Conservation (phyloP, 2,329 filamentous ascomycete genomes). For the Endothia cerciana region DNA sequence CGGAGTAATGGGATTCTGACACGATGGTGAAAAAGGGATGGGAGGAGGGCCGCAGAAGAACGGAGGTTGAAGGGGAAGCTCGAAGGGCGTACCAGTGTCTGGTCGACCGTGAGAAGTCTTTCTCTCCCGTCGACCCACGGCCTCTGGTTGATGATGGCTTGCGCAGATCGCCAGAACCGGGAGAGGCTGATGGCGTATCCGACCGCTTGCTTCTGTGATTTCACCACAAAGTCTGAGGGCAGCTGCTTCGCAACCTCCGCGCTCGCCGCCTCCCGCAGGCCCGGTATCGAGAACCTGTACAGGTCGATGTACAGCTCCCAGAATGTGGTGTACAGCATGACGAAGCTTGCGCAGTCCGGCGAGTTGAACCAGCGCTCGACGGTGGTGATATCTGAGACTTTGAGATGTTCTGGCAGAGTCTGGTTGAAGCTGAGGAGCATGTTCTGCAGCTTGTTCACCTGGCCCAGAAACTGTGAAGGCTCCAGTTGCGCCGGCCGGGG, state of each 20-base stretch:
- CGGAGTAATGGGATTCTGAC: too few relatives aligned
- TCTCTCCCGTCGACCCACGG: conserved; percentile 28
- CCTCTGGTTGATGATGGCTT: conserved; percentile 36
- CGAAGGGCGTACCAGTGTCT: conserved; percentile 27
- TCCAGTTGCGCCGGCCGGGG: conserved; percentile 35
- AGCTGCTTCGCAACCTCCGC: conserved; percentile 41
- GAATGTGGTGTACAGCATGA: conserved; percentile 44
- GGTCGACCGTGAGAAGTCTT: conserved; percentile 28
- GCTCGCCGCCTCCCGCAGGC: conserved; percentile 39
- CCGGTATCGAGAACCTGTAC: conserved; percentile 45
- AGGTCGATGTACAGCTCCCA: conserved; percentile 44
- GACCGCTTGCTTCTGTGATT: conserved; percentile 45
- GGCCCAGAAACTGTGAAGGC: conserved; percentile 43
- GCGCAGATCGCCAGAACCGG: conserved; percentile 42
- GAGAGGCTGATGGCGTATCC: conserved; percentile 43
- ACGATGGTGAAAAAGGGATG: too few relatives aligned
- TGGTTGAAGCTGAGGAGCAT: conserved; percentile 43
- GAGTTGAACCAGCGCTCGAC: conserved; percentile 39
- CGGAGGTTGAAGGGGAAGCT: not conserved
- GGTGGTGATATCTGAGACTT: conserved; percentile 40
- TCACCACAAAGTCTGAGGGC: conserved; percentile 41
- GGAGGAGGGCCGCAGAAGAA: too few relatives aligned
- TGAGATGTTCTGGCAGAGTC: conserved; percentile 40
- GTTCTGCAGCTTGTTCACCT: conserved; percentile 43
- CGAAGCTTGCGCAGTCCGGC: conserved; percentile 40